Conservation (phyloP, 2,329 filamentous ascomycete genomes). For the Claviceps capensis region DNA sequence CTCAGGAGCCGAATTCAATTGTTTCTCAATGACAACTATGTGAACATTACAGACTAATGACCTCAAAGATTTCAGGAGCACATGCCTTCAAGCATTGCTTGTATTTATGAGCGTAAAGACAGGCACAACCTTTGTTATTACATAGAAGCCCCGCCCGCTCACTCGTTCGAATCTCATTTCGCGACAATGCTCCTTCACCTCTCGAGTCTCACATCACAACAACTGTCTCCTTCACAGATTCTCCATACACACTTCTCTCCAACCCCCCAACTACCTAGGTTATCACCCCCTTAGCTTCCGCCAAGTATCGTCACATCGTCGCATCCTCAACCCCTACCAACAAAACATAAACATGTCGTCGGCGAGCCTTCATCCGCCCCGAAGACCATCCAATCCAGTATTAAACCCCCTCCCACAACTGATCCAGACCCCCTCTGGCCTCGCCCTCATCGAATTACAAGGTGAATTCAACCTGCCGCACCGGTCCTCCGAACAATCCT, state of each 20-base stretch:
- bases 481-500: conserved; percentile 17
- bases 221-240: neutral
- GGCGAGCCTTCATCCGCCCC: conserved; percentile 27
- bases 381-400: conserved; percentile 10
- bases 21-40: neutral
- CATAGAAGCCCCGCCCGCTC: neutral
- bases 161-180: neutral
- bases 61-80: too few species aligned
- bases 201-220: neutral
- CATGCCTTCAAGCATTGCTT: too few species aligned
- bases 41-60: too few species aligned
- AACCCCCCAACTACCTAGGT: neutral
- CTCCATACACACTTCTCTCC: neutral
- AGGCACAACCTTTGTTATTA: too few species aligned
- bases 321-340: neutral
- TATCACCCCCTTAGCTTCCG: neutral
- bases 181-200: neutral
- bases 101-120: too few species aligned
- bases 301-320: neutral
- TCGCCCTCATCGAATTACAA: conserved; percentile 86
- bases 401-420: conserved; percentile 58
- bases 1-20: neutral
- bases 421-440: conserved; percentile 75
- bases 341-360: conserved; percentile 19
- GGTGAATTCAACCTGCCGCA: conserved; percentile 69